Evolutionary conservation across 1,284 basidiomycete species (phyloP).

Genomic region (Chiua sp.): DNA sequence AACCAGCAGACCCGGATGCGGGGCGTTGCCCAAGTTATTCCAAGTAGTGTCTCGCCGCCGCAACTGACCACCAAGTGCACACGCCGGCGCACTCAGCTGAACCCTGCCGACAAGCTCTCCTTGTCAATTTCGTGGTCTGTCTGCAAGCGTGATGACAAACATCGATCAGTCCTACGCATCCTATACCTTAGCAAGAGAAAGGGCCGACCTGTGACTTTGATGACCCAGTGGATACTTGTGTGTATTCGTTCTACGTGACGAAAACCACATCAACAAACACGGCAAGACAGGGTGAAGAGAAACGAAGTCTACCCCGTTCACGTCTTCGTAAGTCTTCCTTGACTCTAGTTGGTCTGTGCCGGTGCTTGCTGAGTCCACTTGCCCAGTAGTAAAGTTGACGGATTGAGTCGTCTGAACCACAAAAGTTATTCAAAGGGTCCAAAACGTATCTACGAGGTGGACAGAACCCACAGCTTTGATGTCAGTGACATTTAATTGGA

Average conservation of each 20-base stretch:
- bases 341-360: slow-evolving; percentile 16
- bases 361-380: slow-evolving; percentile 10
- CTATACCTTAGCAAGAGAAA: too few relatives aligned
- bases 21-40: too few relatives aligned
- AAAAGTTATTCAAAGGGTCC: not conserved
- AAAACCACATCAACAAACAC: slow-evolving; percentile 1
- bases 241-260: slow-evolving; percentile 18
- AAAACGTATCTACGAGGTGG: not conserved
- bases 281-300: not conserved
- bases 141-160: slow-evolving; percentile 1
- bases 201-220: slow-evolving; percentile 26
- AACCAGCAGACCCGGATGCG: too few relatives aligned
- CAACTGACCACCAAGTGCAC: too few relatives aligned
- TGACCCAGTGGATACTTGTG: slow-evolving; percentile 23
- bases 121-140: slow-evolving; percentile 18
- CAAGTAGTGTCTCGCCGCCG: too few relatives aligned
- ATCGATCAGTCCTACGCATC: too few relatives aligned
- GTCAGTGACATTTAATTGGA: slow-evolving; percentile 21
- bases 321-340: slow-evolving; percentile 22
- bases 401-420: slow-evolving; percentile 23
- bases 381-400: slow-evolving; percentile 13
- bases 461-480: slow-evolving; percentile 25
- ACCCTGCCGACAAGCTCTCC: slow-evolving; percentile 9
- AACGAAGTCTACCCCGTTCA: slow-evolving; percentile 11
- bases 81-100: not conserved